Conservation (phyloP, 176 grass and related monocot species). For the Puya raimondii region DNA sequence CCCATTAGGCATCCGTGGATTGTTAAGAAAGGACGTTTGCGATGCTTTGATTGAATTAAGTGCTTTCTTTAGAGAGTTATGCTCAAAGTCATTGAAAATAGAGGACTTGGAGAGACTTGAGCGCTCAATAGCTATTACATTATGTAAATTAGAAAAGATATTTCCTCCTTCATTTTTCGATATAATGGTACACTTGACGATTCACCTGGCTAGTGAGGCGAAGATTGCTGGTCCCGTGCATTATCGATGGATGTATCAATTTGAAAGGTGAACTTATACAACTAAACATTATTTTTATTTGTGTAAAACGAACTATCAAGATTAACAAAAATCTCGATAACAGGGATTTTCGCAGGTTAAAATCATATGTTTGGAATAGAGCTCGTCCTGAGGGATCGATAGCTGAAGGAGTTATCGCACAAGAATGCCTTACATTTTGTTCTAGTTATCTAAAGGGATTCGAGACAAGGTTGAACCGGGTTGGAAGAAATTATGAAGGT, state of each 20-base stretch:
- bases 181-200: not conserved
- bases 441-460: too few relatives aligned
- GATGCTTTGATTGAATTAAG: too few relatives aligned
- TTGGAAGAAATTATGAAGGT: too few relatives aligned
- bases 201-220: not conserved
- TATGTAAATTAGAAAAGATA: not conserved
- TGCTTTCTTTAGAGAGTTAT: too few relatives aligned
- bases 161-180: not conserved
- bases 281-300: not conserved
- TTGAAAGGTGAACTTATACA: not conserved
- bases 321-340: not conserved
- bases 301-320: too few relatives aligned
- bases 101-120: too few relatives aligned
- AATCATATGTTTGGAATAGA: not conserved
- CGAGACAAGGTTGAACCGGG: too few relatives aligned
- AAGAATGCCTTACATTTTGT: not conserved
- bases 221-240: not conserved
- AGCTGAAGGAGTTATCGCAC: not conserved
- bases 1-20: too few relatives aligned
- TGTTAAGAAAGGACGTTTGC: too few relatives aligned
- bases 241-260: not conserved
- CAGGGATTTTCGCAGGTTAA: not conserved
- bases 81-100: too few relatives aligned
- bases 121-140: not conserved
- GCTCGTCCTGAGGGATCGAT: not conserved